phyloP scores from a whole-genome alignment of 2,329 filamentous ascomycete species.

The Aspergillus intermedius region DNA sequence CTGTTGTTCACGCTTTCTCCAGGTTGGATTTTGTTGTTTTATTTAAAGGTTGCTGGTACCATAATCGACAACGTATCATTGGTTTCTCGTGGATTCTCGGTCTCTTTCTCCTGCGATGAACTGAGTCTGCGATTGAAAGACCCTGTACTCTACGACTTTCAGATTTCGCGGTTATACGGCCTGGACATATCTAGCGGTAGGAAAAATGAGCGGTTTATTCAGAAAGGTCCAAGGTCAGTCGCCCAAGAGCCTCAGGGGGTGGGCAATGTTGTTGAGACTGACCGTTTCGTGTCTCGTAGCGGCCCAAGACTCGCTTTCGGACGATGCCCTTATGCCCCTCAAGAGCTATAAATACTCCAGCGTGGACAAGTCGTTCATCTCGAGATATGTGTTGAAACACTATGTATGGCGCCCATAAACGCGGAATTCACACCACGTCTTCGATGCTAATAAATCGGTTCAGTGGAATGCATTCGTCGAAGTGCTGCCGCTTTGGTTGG shows the following conservation, averaged over 20 bases:
- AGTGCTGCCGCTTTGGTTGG: constrained; percentile 87
- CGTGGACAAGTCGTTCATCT: constrained; percentile 91
- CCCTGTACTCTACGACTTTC: neutral
- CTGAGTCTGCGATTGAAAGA: too few species aligned
- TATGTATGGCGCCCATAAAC: constrained; percentile 61
- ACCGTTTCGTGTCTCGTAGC: constrained; percentile 16
- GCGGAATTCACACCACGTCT: neutral
- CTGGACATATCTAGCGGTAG: neutral
- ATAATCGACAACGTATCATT: neutral
- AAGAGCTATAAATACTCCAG: constrained; percentile 96
- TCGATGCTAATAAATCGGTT: constrained; percentile 5
- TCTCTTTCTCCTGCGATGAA: neutral
- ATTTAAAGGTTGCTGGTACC: neutral
- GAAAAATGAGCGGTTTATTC: neutral
- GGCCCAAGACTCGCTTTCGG: constrained; percentile 60
- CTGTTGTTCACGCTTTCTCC: neutral
- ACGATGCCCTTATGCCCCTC: constrained; percentile 84
- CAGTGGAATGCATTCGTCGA: constrained; percentile 98
- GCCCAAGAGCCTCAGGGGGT: neutral
- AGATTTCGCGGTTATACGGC: neutral
- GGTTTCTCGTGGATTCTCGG: neutral
- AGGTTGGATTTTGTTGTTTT: neutral
- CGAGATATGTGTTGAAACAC: constrained; percentile 85
- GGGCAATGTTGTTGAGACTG: neutral
- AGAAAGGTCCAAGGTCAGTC: constrained; percentile 28